A percentile compares a stretch with the other conserved stretches of the same genome.
phyloP scores from a whole-genome alignment of 352 stramenopile genomes.

The Pythium folliculosum region DNA sequence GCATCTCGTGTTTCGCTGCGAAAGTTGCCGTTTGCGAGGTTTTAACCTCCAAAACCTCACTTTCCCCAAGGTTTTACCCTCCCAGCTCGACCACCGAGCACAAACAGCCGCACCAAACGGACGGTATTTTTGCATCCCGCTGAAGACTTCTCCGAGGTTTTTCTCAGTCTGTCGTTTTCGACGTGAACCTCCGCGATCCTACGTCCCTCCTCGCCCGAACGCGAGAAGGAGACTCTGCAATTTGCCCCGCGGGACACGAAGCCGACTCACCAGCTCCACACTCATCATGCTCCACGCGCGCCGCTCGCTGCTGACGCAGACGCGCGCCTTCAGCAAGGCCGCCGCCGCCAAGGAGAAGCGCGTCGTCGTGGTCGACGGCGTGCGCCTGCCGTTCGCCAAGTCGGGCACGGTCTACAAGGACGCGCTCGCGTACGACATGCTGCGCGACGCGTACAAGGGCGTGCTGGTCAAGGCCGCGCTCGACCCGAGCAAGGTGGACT shows the following conservation, averaged over 20 bases:
- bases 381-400: slow-evolving; percentile 95
- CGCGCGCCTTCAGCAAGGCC: slow-evolving; percentile 38
- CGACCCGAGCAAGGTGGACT: slow-evolving; percentile 95
- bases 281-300: slow-evolving; percentile 30
- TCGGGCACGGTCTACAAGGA: slow-evolving; percentile 97
- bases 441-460: slow-evolving; percentile 95
- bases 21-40: slow-evolving; percentile 26
- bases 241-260: slow-evolving; percentile 15
- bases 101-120: neutral
- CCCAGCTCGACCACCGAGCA: slow-evolving; percentile 13
- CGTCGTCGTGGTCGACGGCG: slow-evolving; percentile 94
- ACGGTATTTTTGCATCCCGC: no score
- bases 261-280: neutral
- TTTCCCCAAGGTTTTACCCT: slow-evolving; percentile 9
- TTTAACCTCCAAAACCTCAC: slow-evolving; percentile 7
- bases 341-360: slow-evolving; percentile 45
- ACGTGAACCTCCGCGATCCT: slow-evolving; percentile 14
- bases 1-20: slow-evolving; percentile 17
- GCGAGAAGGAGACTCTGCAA: slow-evolving; percentile 22
- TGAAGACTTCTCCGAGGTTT: slow-evolving; percentile 24
- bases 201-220: neutral
- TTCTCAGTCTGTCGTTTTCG: slow-evolving; percentile 13
- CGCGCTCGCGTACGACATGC: slow-evolving; percentile 96
- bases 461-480: slow-evolving; percentile 95
- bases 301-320: slow-evolving; percentile 37